Percentiles rank a stretch among this genome's conserved stretches.
Conservation (phyloP, 2,329 filamentous ascomycete species). For the Metarhizium anisopliae region DNA sequence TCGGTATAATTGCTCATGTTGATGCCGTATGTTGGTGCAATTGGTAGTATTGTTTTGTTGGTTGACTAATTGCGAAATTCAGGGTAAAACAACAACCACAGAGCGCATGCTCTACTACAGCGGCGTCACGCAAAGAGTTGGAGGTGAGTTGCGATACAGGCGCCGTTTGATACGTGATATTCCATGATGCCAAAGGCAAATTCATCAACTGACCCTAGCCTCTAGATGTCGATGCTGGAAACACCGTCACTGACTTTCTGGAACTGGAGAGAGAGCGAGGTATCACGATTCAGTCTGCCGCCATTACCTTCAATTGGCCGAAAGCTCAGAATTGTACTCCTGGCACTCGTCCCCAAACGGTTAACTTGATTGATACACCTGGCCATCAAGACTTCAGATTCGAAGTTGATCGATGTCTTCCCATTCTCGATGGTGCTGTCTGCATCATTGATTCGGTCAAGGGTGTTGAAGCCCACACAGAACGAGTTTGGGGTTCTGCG, state of each 20-base stretch:
- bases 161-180: not conserved
- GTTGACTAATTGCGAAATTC: slow-evolving; percentile 5
- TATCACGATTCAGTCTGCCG: slow-evolving; percentile 96
- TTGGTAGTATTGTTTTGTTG: too few relatives aligned
- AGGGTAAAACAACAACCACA: slow-evolving; percentile 95
- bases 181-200: not conserved
- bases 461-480: slow-evolving; percentile 92
- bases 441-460: slow-evolving; percentile 89
- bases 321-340: slow-evolving; percentile 37
- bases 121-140: slow-evolving; percentile 77
- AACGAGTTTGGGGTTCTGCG: slow-evolving; percentile 91
- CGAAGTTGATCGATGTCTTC: slow-evolving; percentile 83
- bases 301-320: slow-evolving; percentile 93
- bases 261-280: slow-evolving; percentile 85
- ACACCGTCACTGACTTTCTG: slow-evolving; percentile 94
- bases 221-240: slow-evolving; percentile 85
- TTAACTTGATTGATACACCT: slow-evolving; percentile 93
- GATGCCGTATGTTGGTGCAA: slow-evolving; percentile 56
- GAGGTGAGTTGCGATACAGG: slow-evolving; percentile 37
- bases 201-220: not conserved
- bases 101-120: slow-evolving; percentile 99
- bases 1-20: slow-evolving; percentile 97
- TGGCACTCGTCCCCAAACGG: slow-evolving; percentile 47
- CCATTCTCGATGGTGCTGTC: slow-evolving; percentile 82
- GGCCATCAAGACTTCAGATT: slow-evolving; percentile 97